Conservation (phyloP, 345 rosid genomes). For the Salix caprea region DNA sequence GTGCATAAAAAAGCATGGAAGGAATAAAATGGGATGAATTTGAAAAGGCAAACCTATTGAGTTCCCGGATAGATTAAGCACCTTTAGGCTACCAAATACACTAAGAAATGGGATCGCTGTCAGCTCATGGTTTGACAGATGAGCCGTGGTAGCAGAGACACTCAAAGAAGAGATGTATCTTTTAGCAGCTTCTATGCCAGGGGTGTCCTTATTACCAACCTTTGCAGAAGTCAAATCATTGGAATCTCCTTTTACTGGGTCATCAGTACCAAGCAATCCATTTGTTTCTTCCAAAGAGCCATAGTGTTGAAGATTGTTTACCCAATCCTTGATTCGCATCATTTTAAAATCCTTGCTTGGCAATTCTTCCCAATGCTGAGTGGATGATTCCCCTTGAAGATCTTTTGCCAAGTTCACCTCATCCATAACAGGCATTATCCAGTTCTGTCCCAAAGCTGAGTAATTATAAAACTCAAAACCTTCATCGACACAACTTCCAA, state of each 20-base stretch:
- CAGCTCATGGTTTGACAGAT: conserved; percentile 70
- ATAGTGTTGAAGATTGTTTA: conserved; percentile 67
- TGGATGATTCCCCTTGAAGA: conserved; percentile 43
- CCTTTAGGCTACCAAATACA: conserved; percentile 67
- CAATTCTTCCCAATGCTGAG: conserved; percentile 35
- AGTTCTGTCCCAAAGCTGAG: conserved; percentile 57
- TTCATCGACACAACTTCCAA: conserved; percentile 41
- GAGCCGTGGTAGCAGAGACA: conserved; percentile 66
- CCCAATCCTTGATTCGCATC: conserved; percentile 85
- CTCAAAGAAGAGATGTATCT: conserved; percentile 66
- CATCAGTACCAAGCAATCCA: conserved; percentile 33
- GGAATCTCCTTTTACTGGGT: conserved; percentile 34
- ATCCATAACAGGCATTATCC: conserved; percentile 62
- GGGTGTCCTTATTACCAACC: conserved; percentile 48
- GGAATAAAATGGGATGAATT: not conserved
- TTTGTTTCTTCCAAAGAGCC: conserved; percentile 46
- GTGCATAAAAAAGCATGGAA: not conserved
- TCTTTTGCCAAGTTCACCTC: conserved; percentile 34
- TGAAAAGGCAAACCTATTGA: conserved; percentile 55
- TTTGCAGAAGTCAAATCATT: conserved; percentile 35
- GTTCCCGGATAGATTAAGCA: conserved; percentile 87
- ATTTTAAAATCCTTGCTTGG: conserved; percentile 60
- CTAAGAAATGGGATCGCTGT: conserved; percentile 70
- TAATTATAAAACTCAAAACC: conserved; percentile 48
- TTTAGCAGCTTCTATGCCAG: conserved; percentile 76